Evolutionary conservation across 2,329 filamentous ascomycete species (phyloP).

Genomic region (Alternaria gaisen): DNA sequence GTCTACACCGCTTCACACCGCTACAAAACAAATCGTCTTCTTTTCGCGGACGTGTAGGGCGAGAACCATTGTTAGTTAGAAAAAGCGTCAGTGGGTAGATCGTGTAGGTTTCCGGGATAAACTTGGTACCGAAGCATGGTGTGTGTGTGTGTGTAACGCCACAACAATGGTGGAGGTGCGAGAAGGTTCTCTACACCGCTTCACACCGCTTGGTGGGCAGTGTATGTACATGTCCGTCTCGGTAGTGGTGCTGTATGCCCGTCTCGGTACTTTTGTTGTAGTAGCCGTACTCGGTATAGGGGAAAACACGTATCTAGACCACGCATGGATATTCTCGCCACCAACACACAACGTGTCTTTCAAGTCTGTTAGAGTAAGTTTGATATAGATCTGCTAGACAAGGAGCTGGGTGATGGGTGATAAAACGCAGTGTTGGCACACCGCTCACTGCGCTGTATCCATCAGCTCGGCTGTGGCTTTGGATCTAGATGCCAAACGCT

Average conservation of each 20-base stretch:
- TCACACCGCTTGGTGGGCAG: not conserved
- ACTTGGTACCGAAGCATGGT: not conserved
- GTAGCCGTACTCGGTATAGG: not conserved
- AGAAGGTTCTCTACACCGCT: not conserved
- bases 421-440: not conserved
- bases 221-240: too few relatives aligned
- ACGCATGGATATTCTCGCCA: not conserved
- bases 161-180: not conserved
- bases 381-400: not conserved
- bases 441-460: not conserved
- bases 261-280: too few relatives aligned
- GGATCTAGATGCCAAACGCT: not conserved
- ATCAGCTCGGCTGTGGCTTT: not conserved
- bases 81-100: not conserved
- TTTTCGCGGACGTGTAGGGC: not conserved
- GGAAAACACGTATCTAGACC: not conserved
- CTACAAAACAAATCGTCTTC: not conserved
- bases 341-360: not conserved
- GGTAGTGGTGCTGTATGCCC: too few relatives aligned
- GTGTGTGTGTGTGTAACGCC: not conserved
- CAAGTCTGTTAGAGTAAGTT: not conserved
- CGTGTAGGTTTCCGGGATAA: not conserved
- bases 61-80: not conserved
- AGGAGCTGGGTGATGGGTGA: not conserved
- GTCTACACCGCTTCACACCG: conserved; percentile 33